Evolutionary conservation across 352 stramenopile species (phyloP), one percentile per base, ranked within the genome.

Genomic region (Globisporangium megalacanthum): DNA sequence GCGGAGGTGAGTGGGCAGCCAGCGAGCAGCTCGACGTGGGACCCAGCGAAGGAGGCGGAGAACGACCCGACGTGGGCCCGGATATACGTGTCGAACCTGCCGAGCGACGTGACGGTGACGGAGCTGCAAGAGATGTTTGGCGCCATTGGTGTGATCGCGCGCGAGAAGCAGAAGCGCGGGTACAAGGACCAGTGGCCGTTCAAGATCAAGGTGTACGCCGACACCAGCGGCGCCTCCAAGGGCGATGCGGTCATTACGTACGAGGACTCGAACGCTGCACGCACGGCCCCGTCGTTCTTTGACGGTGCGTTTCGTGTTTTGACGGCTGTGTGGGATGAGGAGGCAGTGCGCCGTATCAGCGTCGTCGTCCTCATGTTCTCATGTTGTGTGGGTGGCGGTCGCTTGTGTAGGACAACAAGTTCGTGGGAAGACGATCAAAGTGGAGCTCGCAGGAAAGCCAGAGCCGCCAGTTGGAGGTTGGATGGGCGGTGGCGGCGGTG

Each of bases 121-220:
- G 86, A 95, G 65, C 61, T 95, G 51, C 83, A 92, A 54, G 82
- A 92, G 57, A 86, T 90, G 65, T 95, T 95, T 54, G 86, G 86
- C 17, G 80, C 82, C 31, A 79, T 95, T 37, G 86, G 86, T 25
- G 61, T 94, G 33, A 81, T 95, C 47, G 86, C 83, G 6, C 67
- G 82, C 11, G 83, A 94, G 66, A 94, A 93, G 66, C 86, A 94
- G 60, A 92, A 92, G 66, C 79, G 86, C 46, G 86, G 83, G 1
- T 94, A 85, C 69, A 92, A 92, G 60, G 83, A 95, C 60, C 82
- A 95, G 59, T 95, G 86, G 83, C 86, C 86, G 36, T 95, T 86
- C 66, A 95, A 95, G 73, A 94, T 95, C 68, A 95, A 92, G 63
- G 77, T 95, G 33, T 95, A 95, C 66, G 81, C 80, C 59, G 85